Evolutionary conservation across 495 filamentous ascomycete genomes (phyloP), one percentile per base, ranked within the genome.

Genomic region (Trypethelium eluteriae): DNA sequence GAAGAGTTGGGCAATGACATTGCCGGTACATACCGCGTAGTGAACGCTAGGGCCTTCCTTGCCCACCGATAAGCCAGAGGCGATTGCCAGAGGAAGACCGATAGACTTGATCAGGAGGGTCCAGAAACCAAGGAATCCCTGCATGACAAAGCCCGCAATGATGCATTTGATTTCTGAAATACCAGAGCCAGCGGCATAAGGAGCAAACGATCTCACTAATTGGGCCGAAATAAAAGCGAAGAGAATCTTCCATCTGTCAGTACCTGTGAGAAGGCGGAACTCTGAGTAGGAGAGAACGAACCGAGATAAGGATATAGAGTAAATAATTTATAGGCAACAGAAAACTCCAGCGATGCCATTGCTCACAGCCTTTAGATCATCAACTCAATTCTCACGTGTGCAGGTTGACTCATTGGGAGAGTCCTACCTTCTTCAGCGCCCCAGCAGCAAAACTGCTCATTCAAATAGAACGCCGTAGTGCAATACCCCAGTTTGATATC

Each of bases 81-180:
- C 92, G 74, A 98, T 98, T 57, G 94, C 90, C 25, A 98, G 81
- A 0, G 94, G 94, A 62, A 98, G 78, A 41, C 89, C 89, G 63
- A 98, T 84, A 2, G 93, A 96, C 77, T 98, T 98, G 74, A 98
- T 98, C 46, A 95, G 69, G 11, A 98, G 80, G 16, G 94, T 98
- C 88, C 91, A 91, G 69, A 88, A 89, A 39, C 94, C 91, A 49
- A 98, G 82, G 72, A 98, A 98, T 6, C 94, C 94, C 75, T 98
- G 97, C 94, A 98, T 98, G 66, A 98, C 90, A 71, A 98, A 98
- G n/a, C 94, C 94, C 5, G 93, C 93, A 72, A 98, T 96, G 70
- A 98, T 98, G 77, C 94, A 98, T 78, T 98, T 98, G 79, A 98
- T 98, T 79, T 98, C 94, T 36, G 93, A 97, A 66, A 98, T 98